phyloP scores from a whole-genome alignment of 345 rosid genomes.

The Eutrema japonicum region DNA sequence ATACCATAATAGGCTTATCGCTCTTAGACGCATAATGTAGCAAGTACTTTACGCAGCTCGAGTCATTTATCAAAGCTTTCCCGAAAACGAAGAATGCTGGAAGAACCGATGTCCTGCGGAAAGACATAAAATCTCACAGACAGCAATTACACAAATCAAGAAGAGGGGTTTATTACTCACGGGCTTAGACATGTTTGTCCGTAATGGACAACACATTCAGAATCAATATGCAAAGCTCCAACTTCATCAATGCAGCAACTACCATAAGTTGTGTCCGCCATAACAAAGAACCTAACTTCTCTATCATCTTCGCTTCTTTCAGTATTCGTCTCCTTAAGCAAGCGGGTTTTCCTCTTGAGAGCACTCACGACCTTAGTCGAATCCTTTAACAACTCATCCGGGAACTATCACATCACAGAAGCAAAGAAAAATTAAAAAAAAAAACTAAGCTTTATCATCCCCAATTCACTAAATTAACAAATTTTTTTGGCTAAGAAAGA shows the following conservation, averaged over 20 bases:
- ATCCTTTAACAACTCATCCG: constrained; percentile 79
- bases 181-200: constrained; percentile 97
- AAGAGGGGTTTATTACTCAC: constrained; percentile 42
- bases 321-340: constrained; percentile 42
- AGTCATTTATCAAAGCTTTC: constrained; percentile 57
- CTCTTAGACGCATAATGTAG: constrained; percentile 43
- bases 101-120: constrained; percentile 73
- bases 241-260: constrained; percentile 96
- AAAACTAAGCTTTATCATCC: constrained; percentile 21
- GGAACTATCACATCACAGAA: constrained; percentile 56
- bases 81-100: constrained; percentile 89
- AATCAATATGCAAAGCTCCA: constrained; percentile 74
- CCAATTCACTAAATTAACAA: neutral
- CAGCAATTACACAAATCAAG: neutral
- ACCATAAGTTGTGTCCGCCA: constrained; percentile 93
- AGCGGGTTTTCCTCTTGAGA: constrained; percentile 47
- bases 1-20: constrained; percentile 69
- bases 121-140: neutral
- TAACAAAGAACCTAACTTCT: constrained; percentile 66
- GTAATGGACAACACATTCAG: constrained; percentile 86
- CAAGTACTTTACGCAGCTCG: constrained; percentile 56
- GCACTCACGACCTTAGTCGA: constrained; percentile 61
- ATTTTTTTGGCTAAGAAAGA: neutral
- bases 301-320: constrained; percentile 44
- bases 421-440: neutral